Conservation (phyloP, 768 basidiomycete genomes). For the Pisolithus marmoratus region DNA sequence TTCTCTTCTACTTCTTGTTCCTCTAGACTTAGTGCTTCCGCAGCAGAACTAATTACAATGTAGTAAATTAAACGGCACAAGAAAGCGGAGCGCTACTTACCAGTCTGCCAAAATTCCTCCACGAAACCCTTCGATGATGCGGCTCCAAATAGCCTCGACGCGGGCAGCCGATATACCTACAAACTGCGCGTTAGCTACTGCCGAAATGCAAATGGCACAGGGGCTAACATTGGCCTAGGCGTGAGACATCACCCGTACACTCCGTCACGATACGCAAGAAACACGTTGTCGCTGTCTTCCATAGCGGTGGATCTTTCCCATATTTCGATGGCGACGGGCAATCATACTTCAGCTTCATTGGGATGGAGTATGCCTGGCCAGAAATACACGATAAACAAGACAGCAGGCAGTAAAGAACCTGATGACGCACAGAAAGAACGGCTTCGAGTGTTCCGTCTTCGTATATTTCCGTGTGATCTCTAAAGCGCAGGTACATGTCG, state of each 20-base stretch:
- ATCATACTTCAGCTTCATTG: slow-evolving; percentile 92
- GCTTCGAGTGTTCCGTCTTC: slow-evolving; percentile 79
- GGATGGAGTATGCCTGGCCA: slow-evolving; percentile 75
- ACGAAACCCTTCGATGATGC: slow-evolving; percentile 72
- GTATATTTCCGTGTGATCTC: slow-evolving; percentile 56
- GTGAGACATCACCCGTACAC: slow-evolving; percentile 47
- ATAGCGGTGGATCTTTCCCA: slow-evolving; percentile 81
- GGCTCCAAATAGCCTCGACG: slow-evolving; percentile 80
- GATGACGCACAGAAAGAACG: slow-evolving; percentile 59
- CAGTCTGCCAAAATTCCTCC: slow-evolving; percentile 84
- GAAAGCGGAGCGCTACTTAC: slow-evolving; percentile 37
- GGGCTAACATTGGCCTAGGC: slow-evolving; percentile 44
- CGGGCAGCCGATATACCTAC: slow-evolving; percentile 56
- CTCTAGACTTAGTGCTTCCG: slow-evolving; percentile 53
- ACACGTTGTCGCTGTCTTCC: slow-evolving; percentile 89
- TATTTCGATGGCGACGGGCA: slow-evolving; percentile 87
- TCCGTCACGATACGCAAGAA: slow-evolving; percentile 74
- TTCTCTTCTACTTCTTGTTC: slow-evolving; percentile 75
- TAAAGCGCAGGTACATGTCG: slow-evolving; percentile 68
- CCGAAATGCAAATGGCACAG: background rate
- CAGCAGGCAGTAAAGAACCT: background rate
- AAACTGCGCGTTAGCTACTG: background rate
- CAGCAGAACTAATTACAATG: slow-evolving; percentile 40
- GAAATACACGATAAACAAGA: background rate
- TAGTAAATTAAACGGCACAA: background rate